phyloP scores from a whole-genome alignment of 2,329 filamentous ascomycete species.

The Rhynchosporium agropyri region DNA sequence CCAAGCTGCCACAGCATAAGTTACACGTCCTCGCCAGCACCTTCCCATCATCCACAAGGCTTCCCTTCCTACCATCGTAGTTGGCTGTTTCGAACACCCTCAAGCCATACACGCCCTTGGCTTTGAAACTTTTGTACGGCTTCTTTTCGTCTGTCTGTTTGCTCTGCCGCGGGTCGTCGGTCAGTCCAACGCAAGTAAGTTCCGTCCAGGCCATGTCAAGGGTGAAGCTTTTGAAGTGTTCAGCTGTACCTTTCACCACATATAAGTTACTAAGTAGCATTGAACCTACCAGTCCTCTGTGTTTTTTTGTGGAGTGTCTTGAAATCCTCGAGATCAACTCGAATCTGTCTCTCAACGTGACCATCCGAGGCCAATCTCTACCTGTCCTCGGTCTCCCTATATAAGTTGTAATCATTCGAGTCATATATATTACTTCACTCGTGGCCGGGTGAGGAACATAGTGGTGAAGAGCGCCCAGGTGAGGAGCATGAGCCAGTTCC shows the following conservation, averaged over 20 bases:
- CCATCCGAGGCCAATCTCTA: neutral
- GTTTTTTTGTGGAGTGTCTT: conserved; percentile 2
- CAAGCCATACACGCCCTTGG: neutral
- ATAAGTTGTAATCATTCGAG: too few relatives aligned
- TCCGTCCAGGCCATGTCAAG: neutral
- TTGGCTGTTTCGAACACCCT: conserved; percentile 5
- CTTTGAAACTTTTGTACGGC: neutral
- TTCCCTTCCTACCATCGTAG: neutral
- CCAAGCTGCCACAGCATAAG: conserved; percentile 11
- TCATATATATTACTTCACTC: too few relatives aligned
- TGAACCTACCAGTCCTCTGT: neutral
- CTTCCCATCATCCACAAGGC: conserved; percentile 1
- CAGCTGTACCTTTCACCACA: conserved; percentile 13
- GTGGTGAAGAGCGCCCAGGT: too few relatives aligned
- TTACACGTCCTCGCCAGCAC: conserved; percentile 5
- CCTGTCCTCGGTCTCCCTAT: too few relatives aligned
- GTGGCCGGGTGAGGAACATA: too few relatives aligned
- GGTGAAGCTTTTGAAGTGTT: conserved; percentile 4
- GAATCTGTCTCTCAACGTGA: neutral
- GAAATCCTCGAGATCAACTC: neutral
- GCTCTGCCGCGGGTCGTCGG: conserved; percentile 3
- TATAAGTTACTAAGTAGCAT: too few relatives aligned
- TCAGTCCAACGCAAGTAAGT: neutral
- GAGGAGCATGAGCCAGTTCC: too few relatives aligned
- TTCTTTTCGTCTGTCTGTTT: neutral